Evolutionary conservation across 805 yeast species (phyloP).

Genomic region (Zygosaccharomyces gambellarensis): DNA sequence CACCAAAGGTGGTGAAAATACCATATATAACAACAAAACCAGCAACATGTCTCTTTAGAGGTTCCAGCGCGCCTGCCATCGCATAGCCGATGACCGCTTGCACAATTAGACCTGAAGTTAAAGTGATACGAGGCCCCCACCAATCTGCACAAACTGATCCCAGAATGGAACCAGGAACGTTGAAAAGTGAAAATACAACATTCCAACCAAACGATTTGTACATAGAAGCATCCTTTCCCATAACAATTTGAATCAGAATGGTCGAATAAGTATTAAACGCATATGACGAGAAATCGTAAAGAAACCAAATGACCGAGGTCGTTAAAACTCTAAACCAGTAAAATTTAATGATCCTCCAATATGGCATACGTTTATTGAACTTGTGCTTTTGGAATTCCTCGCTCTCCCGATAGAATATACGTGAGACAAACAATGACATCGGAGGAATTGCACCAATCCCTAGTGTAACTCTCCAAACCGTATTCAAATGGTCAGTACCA

Average conservation of each 20-base stretch:
- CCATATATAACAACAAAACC: slow-evolving; percentile 85
- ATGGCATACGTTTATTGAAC: slow-evolving; percentile 64
- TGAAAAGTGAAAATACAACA: slow-evolving; percentile 79
- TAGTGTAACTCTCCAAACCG: slow-evolving; percentile 87
- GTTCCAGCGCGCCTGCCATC: slow-evolving; percentile 68
- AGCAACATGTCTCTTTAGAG: slow-evolving; percentile 57
- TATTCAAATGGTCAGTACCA: slow-evolving; percentile 60
- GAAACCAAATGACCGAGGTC: slow-evolving; percentile 80
- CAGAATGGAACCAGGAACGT: slow-evolving; percentile 81
- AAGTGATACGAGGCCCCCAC: slow-evolving; percentile 84
- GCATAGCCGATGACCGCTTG: slow-evolving; percentile 80
- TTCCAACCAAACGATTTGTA: slow-evolving; percentile 88
- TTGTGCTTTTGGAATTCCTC: slow-evolving; percentile 64
- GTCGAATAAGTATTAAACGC: slow-evolving; percentile 84
- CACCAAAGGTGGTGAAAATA: slow-evolving; percentile 81
- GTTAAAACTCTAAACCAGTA: slow-evolving; percentile 76
- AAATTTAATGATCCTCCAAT: slow-evolving; percentile 62
- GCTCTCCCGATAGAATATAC: slow-evolving; percentile 71
- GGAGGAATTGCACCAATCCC: slow-evolving; percentile 93
- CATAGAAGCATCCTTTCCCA: slow-evolving; percentile 55
- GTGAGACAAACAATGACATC: slow-evolving; percentile 64
- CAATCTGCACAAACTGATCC: slow-evolving; percentile 87
- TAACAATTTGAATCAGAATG: slow-evolving; percentile 54
- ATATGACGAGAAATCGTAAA: slow-evolving; percentile 83
- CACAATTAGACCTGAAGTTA: slow-evolving; percentile 58